Conservation (phyloP, 108 stramenopile genomes). For the Thalassiosira profunda region DNA sequence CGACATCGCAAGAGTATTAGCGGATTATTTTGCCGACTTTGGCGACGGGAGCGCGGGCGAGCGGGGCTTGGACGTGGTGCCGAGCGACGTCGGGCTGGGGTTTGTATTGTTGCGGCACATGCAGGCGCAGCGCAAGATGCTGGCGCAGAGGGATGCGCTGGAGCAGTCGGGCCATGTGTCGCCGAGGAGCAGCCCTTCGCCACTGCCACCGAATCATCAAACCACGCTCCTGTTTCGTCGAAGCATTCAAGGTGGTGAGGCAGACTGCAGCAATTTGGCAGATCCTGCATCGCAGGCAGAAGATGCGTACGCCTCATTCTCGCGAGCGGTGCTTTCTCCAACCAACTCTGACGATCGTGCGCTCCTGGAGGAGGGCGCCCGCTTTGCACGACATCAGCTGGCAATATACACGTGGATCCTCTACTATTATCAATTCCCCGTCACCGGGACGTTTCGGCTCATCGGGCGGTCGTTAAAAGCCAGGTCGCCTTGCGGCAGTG, state of each 20-base stretch:
- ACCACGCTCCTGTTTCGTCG: constrained; percentile 40
- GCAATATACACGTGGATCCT: constrained; percentile 93
- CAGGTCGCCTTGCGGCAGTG: constrained; percentile 6
- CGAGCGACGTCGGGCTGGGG: constrained; percentile 80
- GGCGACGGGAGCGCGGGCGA: constrained; percentile 24
- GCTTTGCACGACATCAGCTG: constrained; percentile 82
- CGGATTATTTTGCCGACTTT: constrained; percentile 82
- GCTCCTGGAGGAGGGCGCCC: constrained; percentile 84
- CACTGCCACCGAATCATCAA: background rate
- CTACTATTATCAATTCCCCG: constrained; percentile 85
- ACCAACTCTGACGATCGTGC: constrained; percentile 57
- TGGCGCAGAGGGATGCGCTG: constrained; percentile 49
- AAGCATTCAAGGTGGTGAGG: constrained; percentile 1
- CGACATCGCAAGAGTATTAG: constrained; percentile 74
- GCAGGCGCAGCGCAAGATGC: constrained; percentile 66
- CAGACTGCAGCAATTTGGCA: background rate
- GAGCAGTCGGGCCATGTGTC: constrained; percentile 8
- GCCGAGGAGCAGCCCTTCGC: background rate
- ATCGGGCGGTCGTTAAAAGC: constrained; percentile 40
- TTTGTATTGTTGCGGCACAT: constrained; percentile 78
- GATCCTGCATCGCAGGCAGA: background rate
- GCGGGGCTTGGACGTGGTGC: constrained; percentile 69
- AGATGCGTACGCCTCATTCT: constrained; percentile 37
- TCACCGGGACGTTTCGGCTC: constrained; percentile 71
- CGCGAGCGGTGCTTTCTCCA: constrained; percentile 60